Evolutionary conservation across 768 basidiomycete species (phyloP).

Genomic region (Lactarius trivialis): DNA sequence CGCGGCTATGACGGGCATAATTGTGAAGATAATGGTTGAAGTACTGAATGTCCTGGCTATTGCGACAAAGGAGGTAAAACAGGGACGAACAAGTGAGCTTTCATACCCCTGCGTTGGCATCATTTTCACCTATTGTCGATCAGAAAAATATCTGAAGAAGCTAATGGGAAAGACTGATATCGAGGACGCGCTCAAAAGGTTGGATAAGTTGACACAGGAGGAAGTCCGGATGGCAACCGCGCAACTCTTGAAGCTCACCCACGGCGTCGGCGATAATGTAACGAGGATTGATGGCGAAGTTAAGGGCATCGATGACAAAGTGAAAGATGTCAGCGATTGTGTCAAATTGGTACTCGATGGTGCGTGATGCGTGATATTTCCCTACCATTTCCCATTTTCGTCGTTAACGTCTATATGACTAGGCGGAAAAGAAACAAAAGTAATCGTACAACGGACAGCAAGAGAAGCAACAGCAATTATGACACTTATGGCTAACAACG

Average conservation of each 20-base stretch:
- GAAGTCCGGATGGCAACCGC: neutral
- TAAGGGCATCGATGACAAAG: neutral
- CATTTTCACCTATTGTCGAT: neutral
- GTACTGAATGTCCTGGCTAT: neutral
- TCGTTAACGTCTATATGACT: neutral
- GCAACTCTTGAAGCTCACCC: neutral
- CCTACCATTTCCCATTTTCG: too few species aligned
- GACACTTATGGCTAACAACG: neutral
- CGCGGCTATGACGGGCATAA: neutral
- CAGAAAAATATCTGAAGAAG: neutral
- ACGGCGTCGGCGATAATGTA: neutral
- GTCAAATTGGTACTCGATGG: neutral
- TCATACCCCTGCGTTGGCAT: too few species aligned
- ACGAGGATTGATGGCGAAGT: neutral
- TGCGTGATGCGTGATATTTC: neutral
- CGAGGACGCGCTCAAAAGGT: neutral
- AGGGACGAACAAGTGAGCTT: neutral
- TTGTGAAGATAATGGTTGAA: slow-evolving; percentile 1
- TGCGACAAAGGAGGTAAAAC: slow-evolving; percentile 1
- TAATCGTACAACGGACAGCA: neutral
- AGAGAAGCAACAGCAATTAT: neutral
- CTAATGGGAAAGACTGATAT: neutral
- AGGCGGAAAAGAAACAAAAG: neutral
- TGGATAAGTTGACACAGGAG: neutral
- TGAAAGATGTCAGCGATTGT: neutral